Evolutionary conservation across 164 flowering plant genomes (phyloP), one percentile per base, ranked within the genome.

Genomic region (Santalum album): DNA sequence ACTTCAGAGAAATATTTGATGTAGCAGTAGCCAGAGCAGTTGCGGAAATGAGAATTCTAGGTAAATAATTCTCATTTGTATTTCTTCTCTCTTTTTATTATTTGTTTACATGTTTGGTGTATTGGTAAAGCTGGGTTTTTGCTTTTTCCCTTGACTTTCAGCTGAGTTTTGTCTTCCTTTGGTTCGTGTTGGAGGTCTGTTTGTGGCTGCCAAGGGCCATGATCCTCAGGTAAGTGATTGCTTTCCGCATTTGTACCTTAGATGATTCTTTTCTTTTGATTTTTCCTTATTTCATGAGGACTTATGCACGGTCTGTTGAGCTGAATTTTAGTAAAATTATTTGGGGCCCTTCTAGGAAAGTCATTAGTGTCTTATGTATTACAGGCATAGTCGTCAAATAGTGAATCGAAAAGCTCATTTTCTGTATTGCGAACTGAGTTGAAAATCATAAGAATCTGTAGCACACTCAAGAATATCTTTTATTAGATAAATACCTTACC

Each of bases 11-110:
- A 73, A 39, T 53, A 36, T 92, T 78, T 74, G 99, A 89, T 74
- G 83, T 87, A 21, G 96, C 95, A 63, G 82, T 87, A 7, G 96
- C 99, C 39, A 78, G 99, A 75, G 99, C 96, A 44, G 99, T 92
- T 35, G 96, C 99, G 50, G 96, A 92, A 71, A 78, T 92, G 94
- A 78, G 96, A 73, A 60, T 82, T 57, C 76, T 92, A 66, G 96
- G 98, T 91, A 64, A 47, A 55, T 29, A 54, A 25, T 27, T 45
- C 10, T 27, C 23, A 6, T 25, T 27, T 7, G 5, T 22, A 25
- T 55, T 46, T 39, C 18, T 49, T 48, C 16, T 35, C 25, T 53
- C 25, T 53, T 51, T 25, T 32, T 48, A 10, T 35, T 21, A 23
- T 44, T 68, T 22, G 7, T 29, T 45, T 25, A 12, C 11, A 12